Percentiles rank a stretch among this genome's conserved stretches.
phyloP scores from a whole-genome alignment of 306 rosid species.

The Abrus pulchellus region DNA sequence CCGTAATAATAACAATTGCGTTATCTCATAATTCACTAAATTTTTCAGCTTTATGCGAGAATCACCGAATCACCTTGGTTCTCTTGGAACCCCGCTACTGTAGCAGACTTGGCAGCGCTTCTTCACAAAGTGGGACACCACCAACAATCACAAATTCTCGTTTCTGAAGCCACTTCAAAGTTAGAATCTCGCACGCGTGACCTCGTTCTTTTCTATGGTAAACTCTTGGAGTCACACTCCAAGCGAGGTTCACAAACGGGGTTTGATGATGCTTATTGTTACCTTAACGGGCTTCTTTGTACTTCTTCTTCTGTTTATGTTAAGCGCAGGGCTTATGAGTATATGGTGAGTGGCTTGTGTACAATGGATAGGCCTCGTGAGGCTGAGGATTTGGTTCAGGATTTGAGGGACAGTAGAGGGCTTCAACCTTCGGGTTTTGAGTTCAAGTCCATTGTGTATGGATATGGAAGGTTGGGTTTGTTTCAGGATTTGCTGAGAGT shows the following conservation, averaged over 20 bases:
- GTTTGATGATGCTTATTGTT: constrained; percentile 57
- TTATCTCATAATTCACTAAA: neutral
- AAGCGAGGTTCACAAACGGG: constrained; percentile 63
- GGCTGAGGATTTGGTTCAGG: constrained; percentile 68
- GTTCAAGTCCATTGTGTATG: constrained; percentile 63
- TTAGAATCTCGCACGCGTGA: constrained; percentile 60
- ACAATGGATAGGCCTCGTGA: constrained; percentile 68
- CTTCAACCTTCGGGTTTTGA: constrained; percentile 67
- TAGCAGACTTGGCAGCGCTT: constrained; percentile 69
- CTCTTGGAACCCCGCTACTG: constrained; percentile 70
- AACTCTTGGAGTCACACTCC: constrained; percentile 71
- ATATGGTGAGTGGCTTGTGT: constrained; percentile 75
- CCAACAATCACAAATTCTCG: constrained; percentile 53
- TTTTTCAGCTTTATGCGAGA: constrained; percentile 67
- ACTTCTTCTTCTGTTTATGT: constrained; percentile 64
- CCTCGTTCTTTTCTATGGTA: constrained; percentile 67
- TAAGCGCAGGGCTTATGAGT: constrained; percentile 68
- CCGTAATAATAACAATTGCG: neutral
- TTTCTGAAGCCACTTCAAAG: constrained; percentile 61
- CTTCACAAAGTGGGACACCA: constrained; percentile 65
- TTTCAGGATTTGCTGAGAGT: constrained; percentile 70
- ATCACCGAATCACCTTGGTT: constrained; percentile 77
- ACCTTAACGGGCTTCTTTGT: constrained; percentile 55
- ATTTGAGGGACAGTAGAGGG: constrained; percentile 61
- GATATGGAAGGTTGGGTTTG: constrained; percentile 76